Evolutionary conservation across 2,329 filamentous ascomycete genomes (phyloP), one percentile per base, ranked within the genome.

Genomic region (Hypoxylon sp.): DNA sequence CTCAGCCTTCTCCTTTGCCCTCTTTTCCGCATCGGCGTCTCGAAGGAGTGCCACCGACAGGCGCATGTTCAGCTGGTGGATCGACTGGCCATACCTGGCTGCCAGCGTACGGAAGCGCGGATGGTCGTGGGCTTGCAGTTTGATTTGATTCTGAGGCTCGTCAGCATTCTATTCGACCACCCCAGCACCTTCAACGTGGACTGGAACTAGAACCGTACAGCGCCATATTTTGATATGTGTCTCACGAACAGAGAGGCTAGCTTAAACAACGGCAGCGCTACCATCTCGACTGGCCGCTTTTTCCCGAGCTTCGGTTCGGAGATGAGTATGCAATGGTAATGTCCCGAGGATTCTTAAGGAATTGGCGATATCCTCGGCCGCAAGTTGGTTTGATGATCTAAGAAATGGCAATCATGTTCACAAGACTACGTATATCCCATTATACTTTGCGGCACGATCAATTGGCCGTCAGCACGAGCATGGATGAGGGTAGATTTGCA

Each of bases 221-320:
- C 86, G 69, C 86, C 86, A 78, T 88, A 88, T 75, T 88, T 88
- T 53, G 86, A 88, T 49, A 88, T 75, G 70, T 88, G 86, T 65
- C 84, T 81, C 69, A 88, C 78, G 64, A 88, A 86, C 42, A 88
- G 78, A 53, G 85, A 74, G 18, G 81, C 86, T 64, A 88, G 83
- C 76, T 89, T 89, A 75, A 89, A 89, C 15, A 89, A 77, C 17
- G 86, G 86, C 33, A 89, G 77, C 53, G 85, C 81, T 40, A 88
- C 86, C 86, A 89, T 88, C 43, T 66, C 66, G 54, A 31, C 59
- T 46, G 21, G 21, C 31, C 50, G 31, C 38, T 48, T 26, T 20
- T 52, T 21, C 26, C 45, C 33, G 40, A 26, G 20, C 17, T 57
- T 41, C 27, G 50, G 11, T 48, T 55, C 24, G 57, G 41, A 21